Conservation (phyloP, 148 eudicot genomes). For the Selenicereus undatus region DNA sequence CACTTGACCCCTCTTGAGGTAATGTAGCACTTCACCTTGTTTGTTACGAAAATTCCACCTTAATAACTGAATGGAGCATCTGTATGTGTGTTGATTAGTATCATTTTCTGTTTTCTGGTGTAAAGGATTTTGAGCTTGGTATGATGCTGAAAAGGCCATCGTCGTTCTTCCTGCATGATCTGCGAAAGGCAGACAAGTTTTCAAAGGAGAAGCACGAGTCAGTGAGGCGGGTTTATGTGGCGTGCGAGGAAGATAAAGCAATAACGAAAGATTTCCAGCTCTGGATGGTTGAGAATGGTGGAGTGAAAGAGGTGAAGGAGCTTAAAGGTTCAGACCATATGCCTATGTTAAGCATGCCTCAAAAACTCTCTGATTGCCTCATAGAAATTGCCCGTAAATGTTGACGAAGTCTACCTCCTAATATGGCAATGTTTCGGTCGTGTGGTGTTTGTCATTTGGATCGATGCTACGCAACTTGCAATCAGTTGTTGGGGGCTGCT, state of each 20-base stretch:
- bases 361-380: conserved; percentile 27
- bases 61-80: no score
- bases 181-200: conserved; percentile 14
- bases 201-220: conserved; percentile 30
- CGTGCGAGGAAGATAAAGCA: conserved; percentile 29
- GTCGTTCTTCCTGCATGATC: conserved; percentile 19
- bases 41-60: no score
- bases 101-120: neutral
- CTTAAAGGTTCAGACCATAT: conserved; percentile 43
- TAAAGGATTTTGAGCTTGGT: neutral
- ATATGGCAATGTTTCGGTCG: neutral
- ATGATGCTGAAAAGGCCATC: conserved; percentile 31
- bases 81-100: no score
- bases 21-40: neutral
- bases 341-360: conserved; percentile 43
- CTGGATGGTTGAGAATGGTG: conserved; percentile 33
- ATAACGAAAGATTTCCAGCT: conserved; percentile 31
- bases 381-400: conserved; percentile 27
- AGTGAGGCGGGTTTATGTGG: conserved; percentile 29
- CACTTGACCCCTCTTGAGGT: conserved; percentile 38
- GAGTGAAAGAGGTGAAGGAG: conserved; percentile 28
- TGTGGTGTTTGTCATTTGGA: neutral
- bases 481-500: neutral
- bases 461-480: neutral
- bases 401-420: neutral